Conservation (phyloP, 768 basidiomycete species). For the Phaeolepiota aurea region DNA sequence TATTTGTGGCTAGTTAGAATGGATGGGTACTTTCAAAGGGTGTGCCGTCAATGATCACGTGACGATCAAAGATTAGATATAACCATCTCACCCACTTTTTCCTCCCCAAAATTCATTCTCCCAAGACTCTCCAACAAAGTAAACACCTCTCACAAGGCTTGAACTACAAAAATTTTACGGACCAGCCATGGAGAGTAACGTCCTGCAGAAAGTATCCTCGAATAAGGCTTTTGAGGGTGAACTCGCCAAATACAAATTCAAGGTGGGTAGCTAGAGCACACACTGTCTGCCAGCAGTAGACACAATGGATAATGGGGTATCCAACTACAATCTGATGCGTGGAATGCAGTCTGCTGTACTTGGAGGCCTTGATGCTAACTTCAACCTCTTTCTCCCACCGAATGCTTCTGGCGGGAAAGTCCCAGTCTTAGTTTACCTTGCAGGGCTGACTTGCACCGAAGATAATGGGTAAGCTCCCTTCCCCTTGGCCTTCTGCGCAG, state of each 20-base stretch:
- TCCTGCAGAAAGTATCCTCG: constrained; percentile 61
- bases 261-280: constrained; percentile 36
- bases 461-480: constrained; percentile 69
- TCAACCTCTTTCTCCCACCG: constrained; percentile 86
- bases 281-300: not conserved
- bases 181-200: constrained; percentile 11
- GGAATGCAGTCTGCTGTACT: constrained; percentile 52
- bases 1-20: too few relatives aligned
- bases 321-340: not conserved
- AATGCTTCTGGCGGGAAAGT: constrained; percentile 42
- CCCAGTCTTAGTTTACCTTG: constrained; percentile 75
- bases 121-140: too few relatives aligned
- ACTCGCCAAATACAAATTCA: constrained; percentile 82
- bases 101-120: too few relatives aligned
- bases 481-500: not conserved
- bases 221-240: constrained; percentile 79
- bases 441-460: constrained; percentile 86
- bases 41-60: too few relatives aligned
- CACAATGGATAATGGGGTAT: not conserved
- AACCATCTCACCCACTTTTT: too few relatives aligned
- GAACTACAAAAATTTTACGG: too few relatives aligned
- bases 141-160: too few relatives aligned
- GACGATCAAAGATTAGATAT: not conserved
- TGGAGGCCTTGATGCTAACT: constrained; percentile 61
- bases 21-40: too few relatives aligned